phyloP scores from a whole-genome alignment of 345 rosid genomes.

The Eucalyptus caleyi region DNA sequence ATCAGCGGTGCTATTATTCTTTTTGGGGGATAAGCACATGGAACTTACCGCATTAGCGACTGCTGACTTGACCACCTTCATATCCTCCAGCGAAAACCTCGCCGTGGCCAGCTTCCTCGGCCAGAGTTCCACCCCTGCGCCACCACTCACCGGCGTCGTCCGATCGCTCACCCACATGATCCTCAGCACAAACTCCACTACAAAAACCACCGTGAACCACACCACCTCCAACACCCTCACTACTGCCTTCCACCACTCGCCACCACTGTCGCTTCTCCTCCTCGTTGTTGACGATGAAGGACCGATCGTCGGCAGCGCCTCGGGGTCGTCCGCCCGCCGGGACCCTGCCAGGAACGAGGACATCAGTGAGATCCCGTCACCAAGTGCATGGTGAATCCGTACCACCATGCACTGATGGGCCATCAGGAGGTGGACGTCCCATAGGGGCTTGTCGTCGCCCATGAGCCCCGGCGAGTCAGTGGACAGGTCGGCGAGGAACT shows the following conservation, averaged over 20 bases:
- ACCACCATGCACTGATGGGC: slow-evolving; percentile 19
- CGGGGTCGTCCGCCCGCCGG: slow-evolving; percentile 16
- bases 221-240: slow-evolving; percentile 8
- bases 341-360: slow-evolving; percentile 34
- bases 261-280: neutral
- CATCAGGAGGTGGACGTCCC: slow-evolving; percentile 39
- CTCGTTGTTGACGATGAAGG: neutral
- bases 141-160: slow-evolving; percentile 34
- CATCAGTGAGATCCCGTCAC: slow-evolving; percentile 48
- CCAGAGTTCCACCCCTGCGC: slow-evolving; percentile 61
- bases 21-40: neutral
- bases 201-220: slow-evolving; percentile 19
- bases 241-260: neutral
- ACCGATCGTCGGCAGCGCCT: slow-evolving; percentile 7
- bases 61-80: slow-evolving; percentile 39
- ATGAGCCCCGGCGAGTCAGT: slow-evolving; percentile 20
- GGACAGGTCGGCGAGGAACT: slow-evolving; percentile 29
- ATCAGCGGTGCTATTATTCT: too few relatives aligned
- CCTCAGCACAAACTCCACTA: slow-evolving; percentile 17
- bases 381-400: slow-evolving; percentile 46
- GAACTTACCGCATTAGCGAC: slow-evolving; percentile 23
- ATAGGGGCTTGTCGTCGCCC: slow-evolving; percentile 31
- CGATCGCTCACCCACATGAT: slow-evolving; percentile 17
- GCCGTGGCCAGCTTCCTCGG: slow-evolving; percentile 56
- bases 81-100: slow-evolving; percentile 30